A percentile compares a stretch with the other conserved stretches of the same genome.
Evolutionary conservation across 805 yeast genomes (phyloP).

Genomic region (Candida dajiaensis): DNA sequence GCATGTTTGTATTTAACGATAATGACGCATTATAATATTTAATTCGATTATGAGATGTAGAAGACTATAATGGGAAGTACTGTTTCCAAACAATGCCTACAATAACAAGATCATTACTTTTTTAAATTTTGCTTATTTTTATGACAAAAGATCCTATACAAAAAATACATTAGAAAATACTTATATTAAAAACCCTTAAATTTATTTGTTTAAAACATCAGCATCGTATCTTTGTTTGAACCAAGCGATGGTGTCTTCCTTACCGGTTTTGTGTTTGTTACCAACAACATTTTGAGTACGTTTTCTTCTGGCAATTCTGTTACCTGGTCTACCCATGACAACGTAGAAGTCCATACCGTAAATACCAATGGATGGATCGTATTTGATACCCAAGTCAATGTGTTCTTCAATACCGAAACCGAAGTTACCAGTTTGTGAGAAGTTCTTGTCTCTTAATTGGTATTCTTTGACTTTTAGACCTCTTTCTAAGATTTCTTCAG

Average conservation of each 20-base stretch:
- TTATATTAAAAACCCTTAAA: not conserved
- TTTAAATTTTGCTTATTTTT: not conserved
- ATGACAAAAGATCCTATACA: not conserved
- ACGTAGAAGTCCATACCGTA: conserved; percentile 99
- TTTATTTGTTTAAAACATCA: conserved; percentile 80
- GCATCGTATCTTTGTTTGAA: conserved; percentile 99
- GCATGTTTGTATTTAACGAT: not conserved
- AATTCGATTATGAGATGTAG: not conserved
- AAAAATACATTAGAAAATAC: not conserved
- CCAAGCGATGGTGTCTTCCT: conserved; percentile 95
- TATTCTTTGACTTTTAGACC: conserved; percentile 99
- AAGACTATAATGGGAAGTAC: no score
- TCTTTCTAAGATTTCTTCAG: conserved; percentile 99
- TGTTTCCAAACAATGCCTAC: no score
- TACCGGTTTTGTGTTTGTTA: conserved; percentile 84
- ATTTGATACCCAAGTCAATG: conserved; percentile 99
- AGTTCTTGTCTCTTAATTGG: conserved; percentile 91
- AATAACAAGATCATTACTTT: not conserved
- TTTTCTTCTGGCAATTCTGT: conserved; percentile 98
- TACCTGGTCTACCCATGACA: conserved; percentile 99
- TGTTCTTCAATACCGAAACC: conserved; percentile 99
- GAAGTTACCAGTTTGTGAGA: conserved; percentile 98
- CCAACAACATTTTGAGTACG: conserved; percentile 86
- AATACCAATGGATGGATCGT: conserved; percentile 98
- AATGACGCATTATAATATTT: not conserved